These are phyloP conservation scores for Penicillium coprophilum DNA, from an alignment of 495 filamentous ascomycete genomes.

Conservation along the genomic window DNA sequence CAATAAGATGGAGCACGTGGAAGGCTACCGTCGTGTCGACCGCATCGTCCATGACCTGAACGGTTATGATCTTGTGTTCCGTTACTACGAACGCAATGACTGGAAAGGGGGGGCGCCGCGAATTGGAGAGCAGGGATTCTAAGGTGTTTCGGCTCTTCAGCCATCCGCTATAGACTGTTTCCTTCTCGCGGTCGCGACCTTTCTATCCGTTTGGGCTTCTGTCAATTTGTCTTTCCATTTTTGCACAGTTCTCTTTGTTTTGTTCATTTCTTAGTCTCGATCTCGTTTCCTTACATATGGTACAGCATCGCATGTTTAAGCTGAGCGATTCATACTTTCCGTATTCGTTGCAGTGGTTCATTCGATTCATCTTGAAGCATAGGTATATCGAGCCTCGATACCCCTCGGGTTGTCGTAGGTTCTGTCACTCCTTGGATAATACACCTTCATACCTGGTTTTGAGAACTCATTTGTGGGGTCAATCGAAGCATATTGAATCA, in stretches of 20 bases:
- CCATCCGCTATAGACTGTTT: slow-evolving; percentile 1
- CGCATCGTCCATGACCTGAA: slow-evolving; percentile 97
- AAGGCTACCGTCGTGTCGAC: slow-evolving; percentile 87
- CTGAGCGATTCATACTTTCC: slow-evolving; percentile 19
- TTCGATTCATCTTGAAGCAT: slow-evolving; percentile 13
- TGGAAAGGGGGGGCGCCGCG: slow-evolving; percentile 80
- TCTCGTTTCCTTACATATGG: slow-evolving; percentile 17
- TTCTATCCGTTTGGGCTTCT: slow-evolving; percentile 17
- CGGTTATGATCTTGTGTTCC: slow-evolving; percentile 95
- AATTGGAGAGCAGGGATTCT: slow-evolving; percentile 61
- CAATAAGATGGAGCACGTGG: slow-evolving; percentile 75
- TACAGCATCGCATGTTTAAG: slow-evolving; percentile 28
- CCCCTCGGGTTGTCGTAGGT: background rate
- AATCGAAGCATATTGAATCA: background rate
- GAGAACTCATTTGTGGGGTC: background rate
- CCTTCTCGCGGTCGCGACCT: slow-evolving; percentile 17
- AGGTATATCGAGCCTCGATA: slow-evolving; percentile 7
- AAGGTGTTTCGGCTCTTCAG: slow-evolving; percentile 9
- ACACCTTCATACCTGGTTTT: background rate
- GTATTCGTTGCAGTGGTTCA: slow-evolving; percentile 4
- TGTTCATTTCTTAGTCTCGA: slow-evolving; percentile 2
- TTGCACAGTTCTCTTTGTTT: slow-evolving; percentile 7
- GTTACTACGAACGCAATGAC: slow-evolving; percentile 90
- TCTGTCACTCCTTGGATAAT: slow-evolving; percentile 1
- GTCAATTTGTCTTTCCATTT: background rate